These are phyloP conservation scores for Daldinia bambusicola DNA, from an alignment of 495 filamentous ascomycete species.

Conservation along the genomic window DNA sequence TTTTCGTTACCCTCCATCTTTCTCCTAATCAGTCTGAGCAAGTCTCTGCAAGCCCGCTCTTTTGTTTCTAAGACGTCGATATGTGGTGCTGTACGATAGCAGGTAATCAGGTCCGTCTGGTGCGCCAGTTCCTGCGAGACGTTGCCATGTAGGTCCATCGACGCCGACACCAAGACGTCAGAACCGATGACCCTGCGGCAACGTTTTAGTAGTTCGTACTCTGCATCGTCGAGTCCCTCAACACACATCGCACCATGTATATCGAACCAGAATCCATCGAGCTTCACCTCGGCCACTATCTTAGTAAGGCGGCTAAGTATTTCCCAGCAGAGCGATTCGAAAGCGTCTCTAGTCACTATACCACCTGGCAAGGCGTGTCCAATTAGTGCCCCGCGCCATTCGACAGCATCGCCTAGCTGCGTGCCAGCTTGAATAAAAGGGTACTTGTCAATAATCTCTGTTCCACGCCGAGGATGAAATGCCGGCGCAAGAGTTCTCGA, in stretches of 20 bases:
- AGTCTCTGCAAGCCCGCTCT: constrained; percentile 64
- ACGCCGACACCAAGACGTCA: constrained; percentile 63
- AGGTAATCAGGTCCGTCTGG: constrained; percentile 64
- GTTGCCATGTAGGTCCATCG: constrained; percentile 69
- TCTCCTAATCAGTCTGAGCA: constrained; percentile 54
- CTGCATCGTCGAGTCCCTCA: constrained; percentile 62
- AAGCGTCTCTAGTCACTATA: constrained; percentile 58
- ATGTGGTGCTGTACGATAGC: constrained; percentile 67
- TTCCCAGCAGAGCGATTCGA: constrained; percentile 60
- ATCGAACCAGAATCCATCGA: constrained; percentile 67
- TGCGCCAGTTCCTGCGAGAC: constrained; percentile 63
- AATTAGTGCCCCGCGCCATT: constrained; percentile 64
- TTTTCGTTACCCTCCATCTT: constrained; percentile 28
- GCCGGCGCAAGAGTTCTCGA: constrained; percentile 61
- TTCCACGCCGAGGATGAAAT: constrained; percentile 62
- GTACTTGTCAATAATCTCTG: constrained; percentile 60
- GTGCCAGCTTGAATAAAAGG: constrained; percentile 57
- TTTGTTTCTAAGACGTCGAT: constrained; percentile 63
- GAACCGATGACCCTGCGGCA: constrained; percentile 60
- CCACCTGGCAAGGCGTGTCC: constrained; percentile 67
- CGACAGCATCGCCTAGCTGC: constrained; percentile 54
- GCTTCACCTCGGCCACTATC: constrained; percentile 45
- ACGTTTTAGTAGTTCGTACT: constrained; percentile 62
- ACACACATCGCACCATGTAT: constrained; percentile 70
- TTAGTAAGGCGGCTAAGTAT: constrained; percentile 57